Evolutionary conservation across 78 protist species (phyloP).

Genomic region (Corallochytrium limacisporum): DNA sequence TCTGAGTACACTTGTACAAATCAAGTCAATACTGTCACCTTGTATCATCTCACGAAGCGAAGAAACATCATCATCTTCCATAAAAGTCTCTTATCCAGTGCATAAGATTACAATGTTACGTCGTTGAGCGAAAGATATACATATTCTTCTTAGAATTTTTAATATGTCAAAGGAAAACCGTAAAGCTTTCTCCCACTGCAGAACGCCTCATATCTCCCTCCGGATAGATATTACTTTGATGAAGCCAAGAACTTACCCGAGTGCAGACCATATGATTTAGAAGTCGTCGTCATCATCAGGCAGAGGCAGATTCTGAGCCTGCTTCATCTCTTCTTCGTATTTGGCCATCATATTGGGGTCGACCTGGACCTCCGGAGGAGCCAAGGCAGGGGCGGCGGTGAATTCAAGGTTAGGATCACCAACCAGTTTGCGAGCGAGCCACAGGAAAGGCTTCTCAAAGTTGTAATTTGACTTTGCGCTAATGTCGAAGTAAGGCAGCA

Average conservation of each 20-base stretch:
- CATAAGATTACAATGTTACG: neutral
- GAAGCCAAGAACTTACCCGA: too few species aligned
- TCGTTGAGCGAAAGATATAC: neutral
- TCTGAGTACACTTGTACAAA: too few species aligned
- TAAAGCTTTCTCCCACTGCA: too few species aligned
- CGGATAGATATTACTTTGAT: neutral
- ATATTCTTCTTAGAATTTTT: neutral
- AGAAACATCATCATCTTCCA: too few species aligned
- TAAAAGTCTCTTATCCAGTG: too few species aligned
- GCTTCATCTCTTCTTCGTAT: conserved; percentile 50
- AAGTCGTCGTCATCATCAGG: conserved; percentile 58
- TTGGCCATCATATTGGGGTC: conserved; percentile 30
- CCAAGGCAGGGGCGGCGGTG: conserved; percentile 56
- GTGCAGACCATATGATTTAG: neutral
- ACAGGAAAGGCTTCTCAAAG: conserved; percentile 98
- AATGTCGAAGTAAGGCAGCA: conserved; percentile 88
- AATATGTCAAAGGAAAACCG: neutral
- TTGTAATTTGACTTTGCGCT: conserved; percentile 97
- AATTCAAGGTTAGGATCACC: conserved; percentile 64
- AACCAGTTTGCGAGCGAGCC: conserved; percentile 82
- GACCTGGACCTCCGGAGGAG: conserved; percentile 44
- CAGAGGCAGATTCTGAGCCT: conserved; percentile 42
- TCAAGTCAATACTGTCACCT: too few species aligned
- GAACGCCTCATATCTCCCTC: neutral
- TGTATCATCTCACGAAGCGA: too few species aligned